Base-by-base conservation (phyloP, 164 flowering plant genomes). In the Sextonia rubra region DNA sequence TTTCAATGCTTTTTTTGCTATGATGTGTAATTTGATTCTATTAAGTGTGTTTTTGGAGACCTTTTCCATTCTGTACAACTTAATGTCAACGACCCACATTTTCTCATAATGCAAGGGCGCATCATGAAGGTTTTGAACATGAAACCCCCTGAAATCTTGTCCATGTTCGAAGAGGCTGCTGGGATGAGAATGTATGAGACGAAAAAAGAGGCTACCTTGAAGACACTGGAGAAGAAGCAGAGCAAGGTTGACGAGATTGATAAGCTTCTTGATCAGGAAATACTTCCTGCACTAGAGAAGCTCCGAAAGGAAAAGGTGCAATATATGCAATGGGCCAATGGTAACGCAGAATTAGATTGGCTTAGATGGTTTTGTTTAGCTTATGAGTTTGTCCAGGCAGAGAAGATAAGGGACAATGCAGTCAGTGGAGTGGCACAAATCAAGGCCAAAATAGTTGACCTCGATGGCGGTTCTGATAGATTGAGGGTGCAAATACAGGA, bases 141-240 rank as follows among this genome's bases (percentile, higher is more conserved):
- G 99, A 96, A 96, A 83, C 99, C 98, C 17, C 97, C 98, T 1
- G 99, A 92, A 79, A 96, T 93, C 24, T 78, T 96, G 60, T 93
- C 97, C 22, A 96, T 96, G 97, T 94, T 96, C 24, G 99, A 96
- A 80, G 99, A 96, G 83, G 98, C 98, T 73, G 97, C 98, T 75
- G 99, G 99, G 77, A 96, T 98, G 24, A 89, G 99, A 79, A 96
- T 96, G 99, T 96, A 96, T 77, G 99, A 96, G 79, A 93, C 90
- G 3, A 96, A 93, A 80, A 93, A 96, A 79, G 99, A 93, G 74
- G 86, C 91, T 73, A 97, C 99, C 23, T 69, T 96, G 68, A 96
- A 93, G 82, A 96, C 98, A 49, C 95, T 91, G 70, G 99, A 93
- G 80, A 96, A 93, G 85, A 96, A 96, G 83, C 97, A 93, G 80